Base-by-base conservation (phyloP, 768 basidiomycete species). In the Chalciporus pseudorubinellus region DNA sequence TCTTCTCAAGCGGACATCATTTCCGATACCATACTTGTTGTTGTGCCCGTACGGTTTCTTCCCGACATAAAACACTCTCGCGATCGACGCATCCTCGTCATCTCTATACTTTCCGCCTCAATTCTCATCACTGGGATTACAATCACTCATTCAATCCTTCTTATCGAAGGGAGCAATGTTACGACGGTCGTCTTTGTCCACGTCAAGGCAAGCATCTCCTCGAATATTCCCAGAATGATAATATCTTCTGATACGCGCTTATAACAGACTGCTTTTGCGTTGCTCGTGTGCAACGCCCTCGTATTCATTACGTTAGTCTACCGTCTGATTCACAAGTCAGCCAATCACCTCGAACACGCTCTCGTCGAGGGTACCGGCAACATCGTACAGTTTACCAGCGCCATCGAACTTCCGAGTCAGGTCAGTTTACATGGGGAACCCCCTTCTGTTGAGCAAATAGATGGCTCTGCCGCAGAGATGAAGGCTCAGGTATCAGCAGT, bases 271-370 rank as follows among this genome's bases (percentile, higher is more conserved):
- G 51, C 60, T 2, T 45, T 65, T 40, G 48, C 63, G 7, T 41
- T 64, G 13, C 29, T 64, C 29, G 48, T 64, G 10, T 64, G 60
- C 48, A 57, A 64, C 19, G 51, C 58, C 10, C 60, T 64, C 22
- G 55, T 59, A 18, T 28, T 64, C 31, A 47, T 54, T 19, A 62
- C 19, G 8, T 44, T 62, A 22, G 11, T 55, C 43, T 59, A 59
- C 43, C 58, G 63, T 33, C 13, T 53, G 14, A 46, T 12, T 12
- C 60, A 11, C 0, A 55, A 33, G 18, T 24, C 45, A 10, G 18
- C 0, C 5, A 33, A 28, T 21, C 44, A 50, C 3, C 6, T 11
- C 19, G 48, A 51, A 2, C 1, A 16, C 12, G 19, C 31, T 1
- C 6, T n/a, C 13, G 3, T 36, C 11, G 31, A 49, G 19, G 46